These are phyloP conservation scores for Penicillium sp. DNA, from an alignment of 2,329 filamentous ascomycete genomes.

Conservation along the genomic window DNA sequence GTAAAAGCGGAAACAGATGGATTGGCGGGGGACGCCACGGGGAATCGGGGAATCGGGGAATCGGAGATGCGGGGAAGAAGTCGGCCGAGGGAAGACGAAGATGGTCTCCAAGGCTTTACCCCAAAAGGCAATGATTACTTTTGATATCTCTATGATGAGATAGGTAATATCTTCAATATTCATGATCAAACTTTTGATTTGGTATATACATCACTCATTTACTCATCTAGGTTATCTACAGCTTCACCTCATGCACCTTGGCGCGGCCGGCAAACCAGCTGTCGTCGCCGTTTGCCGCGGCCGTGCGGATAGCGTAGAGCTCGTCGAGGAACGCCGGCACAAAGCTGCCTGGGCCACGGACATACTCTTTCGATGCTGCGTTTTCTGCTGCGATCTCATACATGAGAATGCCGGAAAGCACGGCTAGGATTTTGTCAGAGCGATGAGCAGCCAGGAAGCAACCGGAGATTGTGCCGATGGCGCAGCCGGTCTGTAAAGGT, in stretches of 20 bases:
- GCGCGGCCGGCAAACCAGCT: conserved; percentile 40
- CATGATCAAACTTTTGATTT: background rate
- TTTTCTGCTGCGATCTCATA: conserved; percentile 76
- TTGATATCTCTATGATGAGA: background rate
- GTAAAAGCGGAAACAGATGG: background rate
- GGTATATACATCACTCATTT: background rate
- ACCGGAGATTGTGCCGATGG: conserved; percentile 77
- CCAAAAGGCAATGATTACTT: background rate
- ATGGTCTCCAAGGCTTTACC: background rate
- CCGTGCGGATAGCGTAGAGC: conserved; percentile 49
- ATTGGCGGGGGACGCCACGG: background rate
- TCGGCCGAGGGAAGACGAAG: conserved; percentile 19
- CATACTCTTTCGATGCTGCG: conserved; percentile 58
- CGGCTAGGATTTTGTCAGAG: conserved; percentile 68
- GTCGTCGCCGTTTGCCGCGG: conserved; percentile 32
- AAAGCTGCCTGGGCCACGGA: conserved; percentile 81
- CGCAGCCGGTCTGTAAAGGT: conserved; percentile 65
- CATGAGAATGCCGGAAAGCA: conserved; percentile 69
- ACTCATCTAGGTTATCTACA: conserved; percentile 19
- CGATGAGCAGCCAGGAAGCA: conserved; percentile 67
- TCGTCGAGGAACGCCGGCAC: conserved; percentile 81
- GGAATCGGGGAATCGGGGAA: conserved; percentile 11
- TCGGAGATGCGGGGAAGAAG: conserved; percentile 20
- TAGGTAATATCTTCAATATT: background rate
- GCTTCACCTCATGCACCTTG: conserved; percentile 35